Base-by-base conservation (phyloP, 306 rosid species). In the Cucurbita moschata region DNA sequence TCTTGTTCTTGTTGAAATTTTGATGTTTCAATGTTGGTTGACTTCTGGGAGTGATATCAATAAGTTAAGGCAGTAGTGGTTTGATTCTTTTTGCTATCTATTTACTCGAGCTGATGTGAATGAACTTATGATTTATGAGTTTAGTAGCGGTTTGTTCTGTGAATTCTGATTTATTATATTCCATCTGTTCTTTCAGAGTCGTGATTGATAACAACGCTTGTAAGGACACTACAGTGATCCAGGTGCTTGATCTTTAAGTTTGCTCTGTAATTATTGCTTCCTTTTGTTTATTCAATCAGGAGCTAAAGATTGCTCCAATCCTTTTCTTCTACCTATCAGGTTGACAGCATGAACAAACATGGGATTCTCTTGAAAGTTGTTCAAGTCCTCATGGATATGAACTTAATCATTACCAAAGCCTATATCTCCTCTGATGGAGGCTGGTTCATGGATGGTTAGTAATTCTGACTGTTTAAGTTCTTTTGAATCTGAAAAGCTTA, bases 381-480 rank as follows among this genome's bases (percentile, higher is more conserved):
- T 58, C 97, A 90, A 86, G 98, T 90, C 42, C 87, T 94, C 61
- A 79, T 96, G 14, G 97, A 94, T 79, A 85, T 88, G 84, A 91
- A 94, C 81, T 91, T 94, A 58, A 77, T 85, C 62, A 89, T 94
- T 62, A 85, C 59, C 42, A 91, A 94, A 82, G 97, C 99, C 4
- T 89, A 87, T 76, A 91, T 94, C 69, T 94, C 96, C 64, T 91
- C 95, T 79, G 99, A 94, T 77, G 99, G 92, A 47, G 88, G 88
- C 46, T 91, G 97, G 97, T 94, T 89, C 85, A 94, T 94, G 99
- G 99, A 94, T 79, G 99, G 99, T 91, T 83, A 74, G 61, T 68
- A 76, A 66, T 55, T 74, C 71, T 23, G 10, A 5, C 23, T 8
- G 10, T 39, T 42, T 26, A 26, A 26, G 37, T 56, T 19, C 8